Conservation (phyloP, 2,329 filamentous ascomycete genomes). For the Neoarthrinium moseri region DNA sequence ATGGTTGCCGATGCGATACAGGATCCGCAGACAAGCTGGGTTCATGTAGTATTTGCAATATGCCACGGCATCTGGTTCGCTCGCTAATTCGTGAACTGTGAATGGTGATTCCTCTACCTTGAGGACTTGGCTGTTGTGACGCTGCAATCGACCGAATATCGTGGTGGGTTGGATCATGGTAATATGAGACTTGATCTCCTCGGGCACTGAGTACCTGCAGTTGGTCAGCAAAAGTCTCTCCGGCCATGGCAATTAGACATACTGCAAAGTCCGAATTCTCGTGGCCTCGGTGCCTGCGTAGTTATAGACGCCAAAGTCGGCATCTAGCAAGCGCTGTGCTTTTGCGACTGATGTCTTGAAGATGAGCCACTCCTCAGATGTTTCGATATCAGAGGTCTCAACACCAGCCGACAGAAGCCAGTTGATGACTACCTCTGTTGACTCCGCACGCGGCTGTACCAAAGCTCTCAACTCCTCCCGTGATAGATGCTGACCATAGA, state of each 20-base stretch:
- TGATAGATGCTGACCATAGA: constrained; percentile 62
- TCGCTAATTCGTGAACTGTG: constrained; percentile 11
- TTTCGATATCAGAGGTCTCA: constrained; percentile 47
- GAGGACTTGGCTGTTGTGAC: constrained; percentile 37
- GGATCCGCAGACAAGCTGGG: constrained; percentile 44
- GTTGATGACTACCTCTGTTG: constrained; percentile 45
- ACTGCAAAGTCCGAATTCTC: constrained; percentile 46
- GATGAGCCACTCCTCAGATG: constrained; percentile 51
- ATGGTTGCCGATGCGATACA: constrained; percentile 47
- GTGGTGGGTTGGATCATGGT: constrained; percentile 67
- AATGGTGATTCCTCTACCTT: constrained; percentile 19
- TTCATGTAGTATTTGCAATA: constrained; percentile 38
- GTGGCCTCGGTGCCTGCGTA: constrained; percentile 37
- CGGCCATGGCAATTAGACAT: constrained; percentile 7
- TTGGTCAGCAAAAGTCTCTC: constrained; percentile 8
- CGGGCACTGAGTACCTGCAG: constrained; percentile 59
- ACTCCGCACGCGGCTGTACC: constrained; percentile 32
- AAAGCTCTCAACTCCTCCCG: constrained; percentile 49
- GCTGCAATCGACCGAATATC: constrained; percentile 51
- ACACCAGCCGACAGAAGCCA: constrained; percentile 58
- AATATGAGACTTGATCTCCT: constrained; percentile 50
- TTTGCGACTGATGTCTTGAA: constrained; percentile 50
- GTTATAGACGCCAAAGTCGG: constrained; percentile 56
- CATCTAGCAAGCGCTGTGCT: constrained; percentile 55
- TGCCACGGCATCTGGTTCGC: constrained; percentile 14